Base-by-base conservation (phyloP, 1,284 basidiomycete genomes). In the Sporisorium iseilematis-ciliati region DNA sequence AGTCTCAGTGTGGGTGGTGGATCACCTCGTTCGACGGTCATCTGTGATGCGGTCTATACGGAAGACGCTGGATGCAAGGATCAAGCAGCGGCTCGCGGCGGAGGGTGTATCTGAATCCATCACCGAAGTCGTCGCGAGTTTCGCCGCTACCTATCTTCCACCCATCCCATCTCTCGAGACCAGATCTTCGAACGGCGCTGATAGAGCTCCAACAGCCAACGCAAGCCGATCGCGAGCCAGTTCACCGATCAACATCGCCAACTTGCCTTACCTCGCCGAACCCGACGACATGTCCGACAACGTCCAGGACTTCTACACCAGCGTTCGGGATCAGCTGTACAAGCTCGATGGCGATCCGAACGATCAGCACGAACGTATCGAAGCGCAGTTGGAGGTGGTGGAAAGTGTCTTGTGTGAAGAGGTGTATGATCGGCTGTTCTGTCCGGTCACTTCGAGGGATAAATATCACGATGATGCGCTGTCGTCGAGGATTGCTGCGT, bases 381-480 rank as follows among this genome's bases (percentile, higher is more conserved):
- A 87, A 10, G 81, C 80, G 4, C 85, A 91, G 18, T 88, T 94
- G 69, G 92, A 93, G 59, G 86, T 86, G 3, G 90, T 94, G 4
- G 94, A 96, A 84, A 87, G 88, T 7, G 87, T 90, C 0, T 82
- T 95, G 3, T 91, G 91, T 57, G 87, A 88, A 5, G 76, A 92
- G 23, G 91, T 94, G 75, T 95, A 92, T 80, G 92, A 92, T 79
- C 86, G 65, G 50, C 81, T 92, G 21, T 92, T 91, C 82, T 87
- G 89, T 2, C 90, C 90, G 2, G 87, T 89, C 2, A 88, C 88
- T 0, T 91, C 92, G 0, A 92, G 93, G 68, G 94, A 97, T 81
- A 88, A 89, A 0, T 91, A 90, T 1, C 93, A 95, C 80, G 94
- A 97, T 80, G 93, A 93, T 79, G 91, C 93, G 0, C 87, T 98